Evolutionary conservation across 352 stramenopile genomes (phyloP).

Genomic region (Globisporangium takayamanum): DNA sequence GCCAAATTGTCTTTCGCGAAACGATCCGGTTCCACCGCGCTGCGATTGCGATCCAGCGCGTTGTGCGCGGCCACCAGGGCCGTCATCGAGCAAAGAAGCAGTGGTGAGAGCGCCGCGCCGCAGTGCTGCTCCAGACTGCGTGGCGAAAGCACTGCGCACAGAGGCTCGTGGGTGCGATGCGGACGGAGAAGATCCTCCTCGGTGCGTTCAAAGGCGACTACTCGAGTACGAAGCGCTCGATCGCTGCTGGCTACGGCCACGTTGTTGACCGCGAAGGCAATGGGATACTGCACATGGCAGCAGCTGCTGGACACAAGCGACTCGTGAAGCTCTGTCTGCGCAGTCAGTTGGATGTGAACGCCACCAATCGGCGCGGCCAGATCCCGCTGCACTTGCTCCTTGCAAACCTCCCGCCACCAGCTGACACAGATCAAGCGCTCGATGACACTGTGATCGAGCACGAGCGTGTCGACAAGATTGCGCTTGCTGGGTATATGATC

Average conservation of each 20-base stretch:
- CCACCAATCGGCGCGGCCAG: conserved; percentile 41
- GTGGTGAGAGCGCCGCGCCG: conserved; percentile 35
- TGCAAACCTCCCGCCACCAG: conserved; percentile 34
- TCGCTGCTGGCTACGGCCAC: conserved; percentile 43
- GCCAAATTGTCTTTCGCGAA: conserved; percentile 38
- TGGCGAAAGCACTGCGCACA: conserved; percentile 45
- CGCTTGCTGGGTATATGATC: conserved; percentile 77
- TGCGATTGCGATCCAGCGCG: conserved; percentile 48
- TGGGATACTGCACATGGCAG: conserved; percentile 62
- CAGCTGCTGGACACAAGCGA: conserved; percentile 60
- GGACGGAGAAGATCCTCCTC: conserved; percentile 57
- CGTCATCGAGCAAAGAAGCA: conserved; percentile 28
- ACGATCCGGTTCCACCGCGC: conserved; percentile 31
- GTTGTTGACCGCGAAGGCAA: conserved; percentile 55
- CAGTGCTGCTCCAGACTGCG: conserved; percentile 43
- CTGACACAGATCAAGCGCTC: not conserved
- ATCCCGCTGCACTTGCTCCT: conserved; percentile 73
- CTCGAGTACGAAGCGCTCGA: conserved; percentile 47
- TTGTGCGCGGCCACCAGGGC: conserved; percentile 39
- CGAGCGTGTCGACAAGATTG: conserved; percentile 33
- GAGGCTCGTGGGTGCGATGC: conserved; percentile 23
- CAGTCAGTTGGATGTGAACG: conserved; percentile 65
- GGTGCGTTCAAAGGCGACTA: conserved; percentile 72
- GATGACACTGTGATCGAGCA: not conserved
- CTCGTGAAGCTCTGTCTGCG: conserved; percentile 81